Evolutionary conservation across 495 filamentous ascomycete genomes (phyloP).

Genomic region (Melanomma pulvis-pyrius): DNA sequence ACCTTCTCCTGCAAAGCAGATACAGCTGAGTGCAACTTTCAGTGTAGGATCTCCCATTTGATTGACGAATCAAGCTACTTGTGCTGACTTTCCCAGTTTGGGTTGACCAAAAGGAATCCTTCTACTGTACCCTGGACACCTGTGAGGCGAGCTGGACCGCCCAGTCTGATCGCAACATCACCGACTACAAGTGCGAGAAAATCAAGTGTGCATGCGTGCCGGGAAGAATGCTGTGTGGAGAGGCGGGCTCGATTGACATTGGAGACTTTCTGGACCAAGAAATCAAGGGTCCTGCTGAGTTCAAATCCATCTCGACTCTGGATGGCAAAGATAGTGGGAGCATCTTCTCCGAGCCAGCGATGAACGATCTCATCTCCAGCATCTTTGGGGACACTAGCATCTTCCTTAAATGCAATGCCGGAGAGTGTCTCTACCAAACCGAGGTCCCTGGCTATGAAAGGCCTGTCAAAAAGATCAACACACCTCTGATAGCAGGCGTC

Average conservation of each 20-base stretch:
- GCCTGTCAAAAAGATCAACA: conserved; percentile 94
- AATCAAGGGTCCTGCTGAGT: conserved; percentile 85
- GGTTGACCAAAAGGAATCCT: conserved; percentile 91
- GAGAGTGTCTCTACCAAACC: conserved; percentile 89
- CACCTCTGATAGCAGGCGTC: conserved; percentile 89
- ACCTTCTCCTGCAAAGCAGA: conserved; percentile 89
- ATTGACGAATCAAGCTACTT: background rate
- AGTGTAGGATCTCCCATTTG: conserved; percentile 64
- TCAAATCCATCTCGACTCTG: conserved; percentile 67
- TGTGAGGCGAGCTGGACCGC: conserved; percentile 73
- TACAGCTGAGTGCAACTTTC: conserved; percentile 79
- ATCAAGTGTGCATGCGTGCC: conserved; percentile 86
- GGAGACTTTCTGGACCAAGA: conserved; percentile 76
- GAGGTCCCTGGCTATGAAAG: conserved; percentile 89
- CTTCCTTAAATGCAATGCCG: conserved; percentile 75
- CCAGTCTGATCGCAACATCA: conserved; percentile 73
- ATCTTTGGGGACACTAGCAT: conserved; percentile 94
- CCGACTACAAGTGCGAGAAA: conserved; percentile 79
- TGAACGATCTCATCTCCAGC: conserved; percentile 82
- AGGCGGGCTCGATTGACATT: conserved; percentile 87
- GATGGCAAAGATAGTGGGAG: conserved; percentile 65
- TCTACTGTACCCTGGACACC: conserved; percentile 86
- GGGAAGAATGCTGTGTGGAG: conserved; percentile 89
- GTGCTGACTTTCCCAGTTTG: conserved; percentile 68
- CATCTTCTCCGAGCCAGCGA: conserved; percentile 83